Evolutionary conservation across 1,284 basidiomycete genomes (phyloP), one percentile per base, ranked within the genome.

Genomic region (Leccinum ponderosum): DNA sequence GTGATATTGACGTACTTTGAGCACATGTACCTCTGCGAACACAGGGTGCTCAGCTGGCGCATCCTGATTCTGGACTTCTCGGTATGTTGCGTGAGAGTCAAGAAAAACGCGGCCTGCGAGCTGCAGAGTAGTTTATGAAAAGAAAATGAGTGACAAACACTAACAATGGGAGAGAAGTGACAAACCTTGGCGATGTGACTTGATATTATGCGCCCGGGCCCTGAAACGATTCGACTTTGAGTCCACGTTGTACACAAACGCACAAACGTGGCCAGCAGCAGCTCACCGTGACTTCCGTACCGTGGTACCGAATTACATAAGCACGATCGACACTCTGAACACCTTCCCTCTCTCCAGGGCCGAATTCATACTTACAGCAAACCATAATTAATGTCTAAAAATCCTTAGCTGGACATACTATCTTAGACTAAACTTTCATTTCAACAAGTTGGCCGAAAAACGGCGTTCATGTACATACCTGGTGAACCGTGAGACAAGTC

Each of bases 11-110:
- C 70, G 70, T 72, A 72, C 63, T 74, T 69, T 61, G 61, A 55
- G 61, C 61, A 74, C 70, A 74, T 71, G 70, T 55, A 14, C 14
- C 62, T 73, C 67, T 56, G 70, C 27, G 61, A 69, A 62, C 50
- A 37, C 68, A 73, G 64, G 73, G 70, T 73, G 61, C 60, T 51
- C 53, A 68, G 57, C 39, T 56, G 64, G 62, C 67, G 64, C 69
- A 75, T 73, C 70, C 57, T 69, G 65, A 58, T 62, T 71, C 73
- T 66, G 62, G 65, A 54, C 66, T 74, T 74, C 66, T 74, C 69
- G 64, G 63, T 73, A 70, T 72, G 72, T 72, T 74, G 70, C 69
- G 73, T 72, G 72, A 70, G 72, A 69, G 73, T 75, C 73, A 75
- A 68, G 59, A 73, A 72, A 72, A 72, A 72, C 72, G 70, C 70